Evolutionary conservation across 441 rosid species (phyloP).

Genomic region (Theobroma grandiflorum): DNA sequence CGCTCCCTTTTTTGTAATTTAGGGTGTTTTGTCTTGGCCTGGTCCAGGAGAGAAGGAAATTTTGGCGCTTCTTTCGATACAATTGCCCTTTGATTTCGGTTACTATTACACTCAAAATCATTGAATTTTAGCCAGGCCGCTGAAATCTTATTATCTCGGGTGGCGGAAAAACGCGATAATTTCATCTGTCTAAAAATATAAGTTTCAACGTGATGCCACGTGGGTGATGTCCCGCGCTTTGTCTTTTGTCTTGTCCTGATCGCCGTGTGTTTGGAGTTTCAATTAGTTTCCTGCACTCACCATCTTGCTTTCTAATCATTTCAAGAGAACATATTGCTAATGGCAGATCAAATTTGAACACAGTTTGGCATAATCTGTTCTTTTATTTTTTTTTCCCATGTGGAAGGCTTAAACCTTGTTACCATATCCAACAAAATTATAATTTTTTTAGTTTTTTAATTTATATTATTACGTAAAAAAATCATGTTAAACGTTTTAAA

Average conservation of each 20-base stretch:
- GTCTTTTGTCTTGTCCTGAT: background rate
- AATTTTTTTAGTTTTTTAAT: too few species aligned
- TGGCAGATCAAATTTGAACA: too few species aligned
- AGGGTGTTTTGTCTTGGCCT: constrained; percentile 17
- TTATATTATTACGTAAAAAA: too few species aligned
- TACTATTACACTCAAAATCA: background rate
- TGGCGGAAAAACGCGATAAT: background rate
- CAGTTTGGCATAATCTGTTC: too few species aligned
- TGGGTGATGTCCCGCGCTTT: constrained; percentile 26
- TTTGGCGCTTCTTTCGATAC: constrained; percentile 44
- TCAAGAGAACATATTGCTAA: too few species aligned
- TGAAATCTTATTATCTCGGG: background rate
- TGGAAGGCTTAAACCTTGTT: too few species aligned
- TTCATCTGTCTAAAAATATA: background rate
- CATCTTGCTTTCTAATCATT: too few species aligned
- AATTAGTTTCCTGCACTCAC: background rate
- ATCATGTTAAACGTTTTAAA: too few species aligned
- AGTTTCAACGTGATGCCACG: constrained; percentile 18
- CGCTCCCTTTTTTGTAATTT: background rate
- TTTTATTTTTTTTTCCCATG: too few species aligned
- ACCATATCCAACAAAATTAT: too few species aligned
- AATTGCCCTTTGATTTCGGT: constrained; percentile 33
- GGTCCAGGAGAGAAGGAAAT: constrained; percentile 27
- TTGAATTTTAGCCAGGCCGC: background rate
- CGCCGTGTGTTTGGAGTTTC: background rate